Conservation (phyloP, 495 filamentous ascomycete genomes). For the Penicillium paradoxum region DNA sequence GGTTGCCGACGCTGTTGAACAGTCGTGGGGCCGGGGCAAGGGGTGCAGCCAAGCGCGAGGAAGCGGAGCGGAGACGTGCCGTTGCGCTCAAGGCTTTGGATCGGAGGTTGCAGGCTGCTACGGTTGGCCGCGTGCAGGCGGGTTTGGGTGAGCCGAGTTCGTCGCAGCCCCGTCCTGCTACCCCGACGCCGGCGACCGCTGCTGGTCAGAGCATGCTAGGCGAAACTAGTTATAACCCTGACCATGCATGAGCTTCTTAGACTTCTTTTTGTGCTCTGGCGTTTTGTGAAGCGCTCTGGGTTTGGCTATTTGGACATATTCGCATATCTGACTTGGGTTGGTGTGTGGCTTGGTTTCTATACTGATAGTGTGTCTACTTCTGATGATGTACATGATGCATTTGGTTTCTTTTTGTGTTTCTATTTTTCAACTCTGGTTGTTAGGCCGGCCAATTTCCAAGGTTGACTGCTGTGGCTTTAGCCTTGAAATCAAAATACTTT, state of each 20-base stretch:
- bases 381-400: conserved; percentile 8
- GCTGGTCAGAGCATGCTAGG: conserved; percentile 52
- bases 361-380: background rate
- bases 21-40: conserved; percentile 32
- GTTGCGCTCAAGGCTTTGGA: conserved; percentile 88
- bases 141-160: conserved; percentile 29
- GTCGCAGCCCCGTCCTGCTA: conserved; percentile 35
- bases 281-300: conserved; percentile 1
- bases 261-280: conserved; percentile 1
- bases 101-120: conserved; percentile 81
- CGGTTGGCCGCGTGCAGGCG: conserved; percentile 40
- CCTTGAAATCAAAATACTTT: background rate
- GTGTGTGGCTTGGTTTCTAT: background rate
- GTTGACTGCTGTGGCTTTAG: background rate
- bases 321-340: conserved; percentile 2
- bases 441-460: background rate
- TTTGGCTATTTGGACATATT: conserved; percentile 15
- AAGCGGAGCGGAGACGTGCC: conserved; percentile 85
- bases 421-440: background rate
- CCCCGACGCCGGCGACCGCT: conserved; percentile 28
- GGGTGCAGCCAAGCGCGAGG: conserved; percentile 63
- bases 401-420: background rate
- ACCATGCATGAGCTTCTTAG: conserved; percentile 42
- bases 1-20: conserved; percentile 57
- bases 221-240: conserved; percentile 64